Evolutionary conservation across 352 stramenopile species (phyloP).

Genomic region (Phytophthora fragariae): DNA sequence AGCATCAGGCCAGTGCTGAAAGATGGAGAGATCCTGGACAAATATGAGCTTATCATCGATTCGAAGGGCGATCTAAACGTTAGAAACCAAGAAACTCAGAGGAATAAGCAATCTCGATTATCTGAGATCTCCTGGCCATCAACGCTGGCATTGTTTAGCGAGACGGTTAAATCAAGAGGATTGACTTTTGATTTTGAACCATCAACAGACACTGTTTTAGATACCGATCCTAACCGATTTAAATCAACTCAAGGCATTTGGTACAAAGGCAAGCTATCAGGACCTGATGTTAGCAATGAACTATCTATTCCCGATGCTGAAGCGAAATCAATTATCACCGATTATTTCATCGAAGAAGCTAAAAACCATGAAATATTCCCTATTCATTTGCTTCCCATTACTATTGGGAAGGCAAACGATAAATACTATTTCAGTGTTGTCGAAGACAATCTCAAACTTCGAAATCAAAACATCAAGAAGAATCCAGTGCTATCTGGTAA

Average conservation of each 20-base stretch:
- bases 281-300: neutral
- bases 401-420: neutral
- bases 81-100: conserved; percentile 4
- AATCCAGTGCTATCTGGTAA: neutral
- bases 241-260: neutral
- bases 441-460: neutral
- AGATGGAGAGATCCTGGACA: neutral
- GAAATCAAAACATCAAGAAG: neutral
- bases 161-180: neutral
- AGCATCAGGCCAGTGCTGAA: conserved; percentile 3
- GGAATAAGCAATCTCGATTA: neutral
- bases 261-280: neutral
- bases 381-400: neutral
- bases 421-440: neutral
- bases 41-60: conserved; percentile 1
- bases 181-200: neutral
- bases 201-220: neutral
- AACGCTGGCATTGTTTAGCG: neutral
- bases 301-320: neutral
- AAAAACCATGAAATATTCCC: neutral
- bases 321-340: neutral
- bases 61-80: conserved; percentile 6
- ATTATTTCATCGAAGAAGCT: neutral
- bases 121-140: neutral
- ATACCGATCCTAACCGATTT: neutral